Base-by-base conservation (phyloP, 1,284 basidiomycete species). In the Xanthoconium separans region DNA sequence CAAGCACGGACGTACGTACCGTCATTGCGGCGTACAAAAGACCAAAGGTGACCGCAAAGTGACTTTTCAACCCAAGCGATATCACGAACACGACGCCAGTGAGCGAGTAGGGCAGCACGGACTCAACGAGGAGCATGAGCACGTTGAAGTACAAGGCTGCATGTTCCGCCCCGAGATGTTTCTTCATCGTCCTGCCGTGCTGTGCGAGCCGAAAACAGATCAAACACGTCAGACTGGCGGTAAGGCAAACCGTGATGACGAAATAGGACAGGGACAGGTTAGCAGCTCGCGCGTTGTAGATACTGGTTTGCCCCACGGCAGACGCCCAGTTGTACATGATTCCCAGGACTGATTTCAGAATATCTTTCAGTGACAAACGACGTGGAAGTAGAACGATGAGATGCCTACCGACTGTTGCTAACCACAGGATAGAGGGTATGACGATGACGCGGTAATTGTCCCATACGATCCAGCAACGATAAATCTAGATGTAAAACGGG, bases 181-280 rank as follows among this genome's bases (percentile, higher is more conserved):
- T 6, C 44, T 20, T 20, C 8, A 51, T 18, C 2, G 6, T 20
- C 47, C 1, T 13, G 2, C 16, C 50, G 8, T 56, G 50, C 6
- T 16, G 37, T 13, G 55, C 5, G 15, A 59, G 37, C 27, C 52
- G 54, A 37, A 50, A 58, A 15, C 58, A 58, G 11, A 63, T 55
- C 45, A 57, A 49, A 13, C 36, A 42, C 3, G 61, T 57, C 50
- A 54, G 33, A 49, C 9, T 13, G 20, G 13, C 15, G 33, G 22
- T 30, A 12, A 48, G 37, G 27, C 29, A 39, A 4, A 47, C 47
- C 12, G 37, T 40, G 27, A 44, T 31, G 7, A 20, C 9, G n/a
- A 20, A 10, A 20, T 10, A 44, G 3, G 47, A 30, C 29, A 54
- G 9, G 0, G 47, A 51, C 7, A 63, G 15, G 2, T 13, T 51